A percentile compares a stretch with the other conserved stretches of the same genome.
Evolutionary conservation across 2,329 filamentous ascomycete species (phyloP).

Genomic region (Cyanodermella asteris): DNA sequence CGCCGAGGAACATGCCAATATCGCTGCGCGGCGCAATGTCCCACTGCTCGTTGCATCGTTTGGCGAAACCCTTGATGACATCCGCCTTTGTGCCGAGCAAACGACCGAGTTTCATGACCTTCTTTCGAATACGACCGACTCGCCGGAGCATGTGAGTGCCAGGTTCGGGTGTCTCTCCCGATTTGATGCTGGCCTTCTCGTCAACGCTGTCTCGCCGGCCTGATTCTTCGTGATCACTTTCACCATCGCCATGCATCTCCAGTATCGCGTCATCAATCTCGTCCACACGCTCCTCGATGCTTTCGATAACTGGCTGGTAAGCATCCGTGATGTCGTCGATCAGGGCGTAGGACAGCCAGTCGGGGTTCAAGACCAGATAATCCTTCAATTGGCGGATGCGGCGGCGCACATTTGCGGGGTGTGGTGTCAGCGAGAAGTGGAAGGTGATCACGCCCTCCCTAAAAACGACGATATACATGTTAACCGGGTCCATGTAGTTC

Average conservation of each 20-base stretch:
- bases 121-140: slow-evolving; percentile 86
- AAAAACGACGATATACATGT: slow-evolving; percentile 96
- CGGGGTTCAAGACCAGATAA: slow-evolving; percentile 75
- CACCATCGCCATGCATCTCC: slow-evolving; percentile 45
- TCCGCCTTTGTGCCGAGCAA: slow-evolving; percentile 92
- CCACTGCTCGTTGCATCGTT: slow-evolving; percentile 95
- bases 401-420: slow-evolving; percentile 85
- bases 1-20: slow-evolving; percentile 90
- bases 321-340: slow-evolving; percentile 98
- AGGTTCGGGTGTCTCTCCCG: slow-evolving; percentile 23
- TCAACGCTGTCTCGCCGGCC: too few relatives aligned
- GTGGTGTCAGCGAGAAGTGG: slow-evolving; percentile 89
- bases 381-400: slow-evolving; percentile 85
- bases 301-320: slow-evolving; percentile 77
- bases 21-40: slow-evolving; percentile 85
- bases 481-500: slow-evolving; percentile 82
- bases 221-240: slow-evolving; percentile 13
- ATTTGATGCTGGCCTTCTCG: slow-evolving; percentile 22
- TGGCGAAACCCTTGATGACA: slow-evolving; percentile 97
- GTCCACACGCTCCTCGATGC: slow-evolving; percentile 89
- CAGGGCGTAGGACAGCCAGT: slow-evolving; percentile 96
- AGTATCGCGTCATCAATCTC: slow-evolving; percentile 88
- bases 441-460: slow-evolving; percentile 88
- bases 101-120: slow-evolving; percentile 88
- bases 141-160: slow-evolving; percentile 71